A percentile compares a stretch with the other conserved stretches of the same genome.
These are phyloP conservation scores for Colletotrichum cereale DNA, from an alignment of 2,329 filamentous ascomycete species.

Conservation along the genomic window DNA sequence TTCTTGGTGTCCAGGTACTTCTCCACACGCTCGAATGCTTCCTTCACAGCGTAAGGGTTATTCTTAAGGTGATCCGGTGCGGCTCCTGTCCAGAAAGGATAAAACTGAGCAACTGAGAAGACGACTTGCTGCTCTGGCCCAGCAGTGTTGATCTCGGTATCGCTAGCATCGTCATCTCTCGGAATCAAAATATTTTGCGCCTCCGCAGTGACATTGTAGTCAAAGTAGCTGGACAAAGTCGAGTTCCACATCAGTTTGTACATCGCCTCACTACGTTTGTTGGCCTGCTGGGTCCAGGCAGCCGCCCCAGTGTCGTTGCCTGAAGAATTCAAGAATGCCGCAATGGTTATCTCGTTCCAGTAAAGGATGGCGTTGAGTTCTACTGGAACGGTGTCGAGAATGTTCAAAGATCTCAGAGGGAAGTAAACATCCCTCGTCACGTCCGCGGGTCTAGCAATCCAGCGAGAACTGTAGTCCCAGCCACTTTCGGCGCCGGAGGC, in stretches of 20 bases:
- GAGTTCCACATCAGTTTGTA: slow-evolving; percentile 74
- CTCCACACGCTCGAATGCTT: slow-evolving; percentile 65
- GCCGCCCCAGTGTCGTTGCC: slow-evolving; percentile 64
- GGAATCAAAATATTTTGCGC: slow-evolving; percentile 68
- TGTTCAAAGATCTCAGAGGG: slow-evolving; percentile 74
- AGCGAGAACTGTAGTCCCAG: slow-evolving; percentile 73
- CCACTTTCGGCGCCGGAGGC: slow-evolving; percentile 76
- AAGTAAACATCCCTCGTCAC: slow-evolving; percentile 72
- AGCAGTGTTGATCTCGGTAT: slow-evolving; percentile 57
- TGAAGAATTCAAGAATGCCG: slow-evolving; percentile 63
- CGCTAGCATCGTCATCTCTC: slow-evolving; percentile 59
- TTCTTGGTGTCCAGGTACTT: slow-evolving; percentile 63
- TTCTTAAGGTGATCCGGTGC: slow-evolving; percentile 68
- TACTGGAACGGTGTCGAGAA: slow-evolving; percentile 69
- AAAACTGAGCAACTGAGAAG: slow-evolving; percentile 72
- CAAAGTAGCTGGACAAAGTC: slow-evolving; percentile 73
- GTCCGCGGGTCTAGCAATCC: slow-evolving; percentile 68
- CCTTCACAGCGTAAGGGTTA: slow-evolving; percentile 69
- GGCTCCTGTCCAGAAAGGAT: slow-evolving; percentile 77
- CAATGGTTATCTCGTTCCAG: slow-evolving; percentile 72
- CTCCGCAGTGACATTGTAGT: slow-evolving; percentile 74
- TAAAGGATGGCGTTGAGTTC: slow-evolving; percentile 79
- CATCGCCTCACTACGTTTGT: slow-evolving; percentile 71
- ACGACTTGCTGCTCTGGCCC: slow-evolving; percentile 68
- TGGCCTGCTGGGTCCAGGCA: slow-evolving; percentile 63